A percentile compares a stretch with the other conserved stretches of the same genome.
Conservation (phyloP, 2,329 filamentous ascomycete species). For the Aspergillus proliferans region DNA sequence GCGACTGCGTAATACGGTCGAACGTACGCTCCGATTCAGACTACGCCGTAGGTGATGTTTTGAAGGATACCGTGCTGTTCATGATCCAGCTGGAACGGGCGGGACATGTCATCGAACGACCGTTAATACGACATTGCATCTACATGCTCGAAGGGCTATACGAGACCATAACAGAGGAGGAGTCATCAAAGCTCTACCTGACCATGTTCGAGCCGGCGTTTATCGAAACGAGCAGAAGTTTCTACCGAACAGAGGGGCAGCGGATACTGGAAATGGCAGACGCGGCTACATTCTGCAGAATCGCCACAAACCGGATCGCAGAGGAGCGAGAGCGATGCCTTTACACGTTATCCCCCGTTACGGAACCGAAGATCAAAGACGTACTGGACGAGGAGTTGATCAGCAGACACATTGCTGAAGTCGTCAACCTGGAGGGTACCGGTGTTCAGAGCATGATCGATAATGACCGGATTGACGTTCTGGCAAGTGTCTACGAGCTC, state of each 20-base stretch:
- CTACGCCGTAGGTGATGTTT: conserved; percentile 60
- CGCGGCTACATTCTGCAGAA: conserved; percentile 72
- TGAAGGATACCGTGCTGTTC: conserved; percentile 78
- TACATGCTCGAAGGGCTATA: conserved; percentile 88
- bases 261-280: conserved; percentile 70
- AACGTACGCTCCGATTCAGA: conserved; percentile 40
- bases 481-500: conserved; percentile 74
- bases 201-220: conserved; percentile 77
- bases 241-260: conserved; percentile 71
- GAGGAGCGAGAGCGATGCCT: conserved; percentile 80
- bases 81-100: conserved; percentile 89
- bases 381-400: conserved; percentile 82
- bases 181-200: conserved; percentile 75
- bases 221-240: conserved; percentile 61
- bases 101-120: conserved; percentile 80
- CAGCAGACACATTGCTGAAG: conserved; percentile 66
- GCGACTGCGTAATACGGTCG: conserved; percentile 72
- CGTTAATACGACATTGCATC: conserved; percentile 72
- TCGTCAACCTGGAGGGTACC: conserved; percentile 76
- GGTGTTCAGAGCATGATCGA: conserved; percentile 87
- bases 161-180: conserved; percentile 69
- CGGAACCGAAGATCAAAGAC: conserved; percentile 63
- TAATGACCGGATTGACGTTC: conserved; percentile 72
- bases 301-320: conserved; percentile 64
- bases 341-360: conserved; percentile 70